Evolutionary conservation across 306 rosid species (phyloP), one percentile per base, ranked within the genome.

Genomic region (Cucurbita argyrosperma): DNA sequence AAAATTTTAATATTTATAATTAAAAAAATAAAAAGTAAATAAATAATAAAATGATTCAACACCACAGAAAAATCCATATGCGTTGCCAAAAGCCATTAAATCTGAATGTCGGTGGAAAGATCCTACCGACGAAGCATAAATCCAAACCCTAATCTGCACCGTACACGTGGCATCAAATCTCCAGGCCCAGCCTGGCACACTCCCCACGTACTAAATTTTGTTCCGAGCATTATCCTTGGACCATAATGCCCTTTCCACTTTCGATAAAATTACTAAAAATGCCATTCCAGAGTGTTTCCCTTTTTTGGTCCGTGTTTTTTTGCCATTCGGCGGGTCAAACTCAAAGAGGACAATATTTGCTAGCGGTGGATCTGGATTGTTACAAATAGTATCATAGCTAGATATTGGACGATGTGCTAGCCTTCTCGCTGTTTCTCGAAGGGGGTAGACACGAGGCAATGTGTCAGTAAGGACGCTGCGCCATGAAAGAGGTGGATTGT

Each of bases 61-160:
- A 15, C 9, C 21, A 38, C 5, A 62, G 69, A 40, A 63, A 62
- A 9, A 63, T 40, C 26, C 49, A 63, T 2, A 59, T 26, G 70
- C 10, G 50, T 16, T 39, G 40, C 7, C 70, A 49, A 18, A 42
- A 63, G n/a, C 15, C 52, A 43, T 42, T 65, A 65, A 65, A 65
- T 65, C 71, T 43, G 71, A 43, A 65, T 65, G 71, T 65, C 71
- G 71, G 71, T 65, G 71, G 71, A 43, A 43, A 43, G 53, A 65
- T 42, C 50, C 0, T 13, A 63, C 69, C 69, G 69, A 63, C 69
- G 13, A 63, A 39, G 13, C 8, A 61, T 39, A 39, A 39, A 1
- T 45, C 11, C 38, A 18, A 43, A 5, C 7, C 38, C 10, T 5
- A 5, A 65, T 65, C 53, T 18, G 8, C 0, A 9, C 71, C 71